phyloP scores from a whole-genome alignment of 2,329 filamentous ascomycete species.

The Mollisia scopiformis region DNA sequence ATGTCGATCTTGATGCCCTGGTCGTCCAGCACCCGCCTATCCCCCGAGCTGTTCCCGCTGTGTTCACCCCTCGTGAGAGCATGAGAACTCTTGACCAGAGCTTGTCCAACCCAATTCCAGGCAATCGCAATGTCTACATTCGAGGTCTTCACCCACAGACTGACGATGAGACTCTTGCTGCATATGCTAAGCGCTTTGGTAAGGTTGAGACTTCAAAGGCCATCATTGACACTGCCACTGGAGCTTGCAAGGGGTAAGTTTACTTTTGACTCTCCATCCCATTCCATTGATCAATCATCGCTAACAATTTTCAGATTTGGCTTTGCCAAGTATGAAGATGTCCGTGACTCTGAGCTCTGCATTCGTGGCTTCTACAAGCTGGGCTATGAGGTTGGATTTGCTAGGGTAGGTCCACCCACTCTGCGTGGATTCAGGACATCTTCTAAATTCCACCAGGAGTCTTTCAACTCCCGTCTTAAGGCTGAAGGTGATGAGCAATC shows the following conservation, averaged over 20 bases:
- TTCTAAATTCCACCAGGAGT: slow-evolving; percentile 65
- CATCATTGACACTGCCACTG: slow-evolving; percentile 92
- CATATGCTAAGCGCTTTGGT: slow-evolving; percentile 86
- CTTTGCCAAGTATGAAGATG: slow-evolving; percentile 92
- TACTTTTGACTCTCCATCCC: not conserved
- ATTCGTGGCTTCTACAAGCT: slow-evolving; percentile 94
- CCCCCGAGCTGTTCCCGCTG: slow-evolving; percentile 86
- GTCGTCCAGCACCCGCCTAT: slow-evolving; percentile 79
- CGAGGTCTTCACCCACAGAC: slow-evolving; percentile 94
- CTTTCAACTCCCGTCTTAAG: slow-evolving; percentile 97
- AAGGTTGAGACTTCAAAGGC: slow-evolving; percentile 97
- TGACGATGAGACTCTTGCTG: slow-evolving; percentile 84
- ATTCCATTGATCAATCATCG: not conserved
- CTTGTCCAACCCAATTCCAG: slow-evolving; percentile 85
- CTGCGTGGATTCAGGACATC: not conserved
- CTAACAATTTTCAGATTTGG: slow-evolving; percentile 69
- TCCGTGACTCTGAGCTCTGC: slow-evolving; percentile 88
- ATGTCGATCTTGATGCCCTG: slow-evolving; percentile 59
- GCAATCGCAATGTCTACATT: slow-evolving; percentile 98
- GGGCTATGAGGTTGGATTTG: slow-evolving; percentile 97
- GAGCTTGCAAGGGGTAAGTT: slow-evolving; percentile 91
- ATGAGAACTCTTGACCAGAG: slow-evolving; percentile 92
- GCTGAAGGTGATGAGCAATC: slow-evolving; percentile 87
- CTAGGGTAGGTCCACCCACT: slow-evolving; percentile 63
- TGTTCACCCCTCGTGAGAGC: slow-evolving; percentile 82